Conservation (phyloP, 2,329 filamentous ascomycete genomes). For the Cladorrhinum sp. region DNA sequence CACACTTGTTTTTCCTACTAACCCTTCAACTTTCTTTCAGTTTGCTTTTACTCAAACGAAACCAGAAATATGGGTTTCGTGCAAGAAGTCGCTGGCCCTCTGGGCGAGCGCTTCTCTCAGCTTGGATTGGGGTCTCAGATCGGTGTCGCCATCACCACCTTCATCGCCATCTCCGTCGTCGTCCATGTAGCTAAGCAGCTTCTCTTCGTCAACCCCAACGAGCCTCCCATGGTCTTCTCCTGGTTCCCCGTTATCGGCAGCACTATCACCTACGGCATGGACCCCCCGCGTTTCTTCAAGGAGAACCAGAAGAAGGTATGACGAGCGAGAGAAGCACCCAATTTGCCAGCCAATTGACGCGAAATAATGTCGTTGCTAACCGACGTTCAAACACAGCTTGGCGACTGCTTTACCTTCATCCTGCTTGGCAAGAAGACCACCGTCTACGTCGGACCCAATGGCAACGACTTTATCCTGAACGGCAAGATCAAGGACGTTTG, state of each 20-base stretch:
- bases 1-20: background rate
- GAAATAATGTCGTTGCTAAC: no score
- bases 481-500: constrained; percentile 52
- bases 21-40: constrained; percentile 1
- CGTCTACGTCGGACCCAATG: constrained; percentile 47
- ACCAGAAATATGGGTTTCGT: constrained; percentile 51
- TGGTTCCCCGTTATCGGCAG: constrained; percentile 82
- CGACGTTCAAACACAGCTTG: constrained; percentile 42
- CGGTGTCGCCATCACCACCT: constrained; percentile 40
- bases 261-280: constrained; percentile 91
- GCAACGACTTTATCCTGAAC: constrained; percentile 57
- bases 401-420: constrained; percentile 54
- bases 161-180: constrained; percentile 58
- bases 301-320: constrained; percentile 67
- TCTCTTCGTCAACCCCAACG: constrained; percentile 76
- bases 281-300: constrained; percentile 84
- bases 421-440: constrained; percentile 51
- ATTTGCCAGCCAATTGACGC: background rate
- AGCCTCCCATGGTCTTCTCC: constrained; percentile 78
- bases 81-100: constrained; percentile 49
- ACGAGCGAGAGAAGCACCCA: constrained; percentile 7
- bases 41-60: background rate
- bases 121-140: constrained; percentile 49
- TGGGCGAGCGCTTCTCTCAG: constrained; percentile 48
- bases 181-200: constrained; percentile 80